phyloP scores from a whole-genome alignment of 768 basidiomycete species.

The Agaricus blazei region DNA sequence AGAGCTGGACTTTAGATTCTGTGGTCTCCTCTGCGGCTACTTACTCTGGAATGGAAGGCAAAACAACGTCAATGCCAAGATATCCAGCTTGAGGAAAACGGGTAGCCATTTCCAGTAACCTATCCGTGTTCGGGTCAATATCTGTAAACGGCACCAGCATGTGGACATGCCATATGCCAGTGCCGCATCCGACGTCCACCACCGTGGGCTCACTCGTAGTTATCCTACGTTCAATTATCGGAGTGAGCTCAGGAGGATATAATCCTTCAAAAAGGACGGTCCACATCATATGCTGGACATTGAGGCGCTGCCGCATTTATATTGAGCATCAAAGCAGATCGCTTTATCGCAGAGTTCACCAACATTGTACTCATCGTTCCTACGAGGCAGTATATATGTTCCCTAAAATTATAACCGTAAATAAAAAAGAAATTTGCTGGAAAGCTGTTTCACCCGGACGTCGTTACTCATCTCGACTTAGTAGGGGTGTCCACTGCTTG shows the following conservation, averaged over 20 bases:
- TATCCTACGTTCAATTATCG: slow-evolving; percentile 13
- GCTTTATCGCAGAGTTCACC: background rate
- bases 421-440: background rate
- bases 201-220: slow-evolving; percentile 11
- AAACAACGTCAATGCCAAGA: slow-evolving; percentile 21
- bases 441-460: background rate
- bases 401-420: background rate
- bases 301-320: slow-evolving; percentile 15
- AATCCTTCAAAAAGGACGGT: slow-evolving; percentile 19
- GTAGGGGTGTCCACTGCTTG: background rate
- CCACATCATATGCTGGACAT: slow-evolving; percentile 22
- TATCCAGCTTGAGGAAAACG: slow-evolving; percentile 17
- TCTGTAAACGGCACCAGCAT: background rate
- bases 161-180: slow-evolving; percentile 21
- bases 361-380: slow-evolving; percentile 7
- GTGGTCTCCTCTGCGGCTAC: background rate
- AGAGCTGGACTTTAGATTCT: background rate
- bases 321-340: background rate
- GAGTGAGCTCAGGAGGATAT: slow-evolving; percentile 14
- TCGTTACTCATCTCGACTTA: background rate
- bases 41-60: slow-evolving; percentile 12
- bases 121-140: background rate
- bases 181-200: slow-evolving; percentile 26
- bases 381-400: background rate
- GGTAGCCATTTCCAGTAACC: slow-evolving; percentile 22